Conservation (phyloP, 371 early-diverging fungal genomes). For the Nematocida ironsii region DNA sequence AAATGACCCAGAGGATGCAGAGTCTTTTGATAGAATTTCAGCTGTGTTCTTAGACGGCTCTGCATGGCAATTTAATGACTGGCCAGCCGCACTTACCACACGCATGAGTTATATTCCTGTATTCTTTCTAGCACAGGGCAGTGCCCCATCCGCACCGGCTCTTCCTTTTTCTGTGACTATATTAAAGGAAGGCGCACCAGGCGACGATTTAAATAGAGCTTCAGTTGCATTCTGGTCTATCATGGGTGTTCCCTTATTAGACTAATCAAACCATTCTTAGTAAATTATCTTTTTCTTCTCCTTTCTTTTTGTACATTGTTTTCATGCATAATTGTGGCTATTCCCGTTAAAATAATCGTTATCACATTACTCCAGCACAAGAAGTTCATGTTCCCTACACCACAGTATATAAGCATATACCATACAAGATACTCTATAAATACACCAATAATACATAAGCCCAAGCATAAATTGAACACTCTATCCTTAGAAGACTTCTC, state of each 20-base stretch:
- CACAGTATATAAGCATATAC: slow-evolving; percentile 35
- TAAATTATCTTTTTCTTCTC: slow-evolving; percentile 3
- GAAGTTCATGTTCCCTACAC: slow-evolving; percentile 56
- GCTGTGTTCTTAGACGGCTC: slow-evolving; percentile 51
- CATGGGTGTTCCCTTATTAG: background rate
- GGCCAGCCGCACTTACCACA: slow-evolving; percentile 23
- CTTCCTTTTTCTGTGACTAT: slow-evolving; percentile 15
- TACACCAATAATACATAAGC: background rate
- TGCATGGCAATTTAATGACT: slow-evolving; percentile 45
- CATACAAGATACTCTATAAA: slow-evolving; percentile 32
- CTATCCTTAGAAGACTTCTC: too few species aligned
- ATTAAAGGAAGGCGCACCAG: background rate
- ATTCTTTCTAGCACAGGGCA: slow-evolving; percentile 21
- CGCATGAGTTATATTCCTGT: slow-evolving; percentile 9
- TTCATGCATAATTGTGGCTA: background rate
- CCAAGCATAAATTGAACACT: background rate
- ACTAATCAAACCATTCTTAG: background rate
- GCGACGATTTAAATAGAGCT: background rate
- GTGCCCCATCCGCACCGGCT: background rate
- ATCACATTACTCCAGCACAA: slow-evolving; percentile 47
- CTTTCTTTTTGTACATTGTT: slow-evolving; percentile 2
- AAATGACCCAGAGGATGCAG: background rate
- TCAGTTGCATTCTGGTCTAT: slow-evolving; percentile 46
- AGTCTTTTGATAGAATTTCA: slow-evolving; percentile 1
- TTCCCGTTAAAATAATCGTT: slow-evolving; percentile 17